Percentiles rank a stretch among this genome's conserved stretches.
Conservation (phyloP, 1,284 basidiomycete genomes). For the Ganoderma lucidum region DNA sequence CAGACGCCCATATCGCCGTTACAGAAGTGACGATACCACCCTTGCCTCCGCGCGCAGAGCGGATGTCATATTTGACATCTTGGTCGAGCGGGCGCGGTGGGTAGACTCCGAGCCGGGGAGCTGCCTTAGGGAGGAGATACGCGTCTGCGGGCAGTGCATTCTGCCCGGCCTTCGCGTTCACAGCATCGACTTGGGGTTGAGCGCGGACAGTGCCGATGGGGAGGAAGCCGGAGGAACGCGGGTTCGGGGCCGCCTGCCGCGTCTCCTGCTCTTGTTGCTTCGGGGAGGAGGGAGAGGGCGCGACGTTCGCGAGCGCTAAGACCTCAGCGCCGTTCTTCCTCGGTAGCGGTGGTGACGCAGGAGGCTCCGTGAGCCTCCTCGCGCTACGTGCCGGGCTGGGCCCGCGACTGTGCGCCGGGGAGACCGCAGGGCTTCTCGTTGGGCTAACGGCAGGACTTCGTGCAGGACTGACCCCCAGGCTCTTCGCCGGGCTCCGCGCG, state of each 20-base stretch:
- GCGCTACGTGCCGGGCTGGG: constrained; percentile 21
- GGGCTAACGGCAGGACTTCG: background rate
- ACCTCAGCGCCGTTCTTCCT: constrained; percentile 7
- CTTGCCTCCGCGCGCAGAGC: constrained; percentile 79
- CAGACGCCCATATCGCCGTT: constrained; percentile 74
- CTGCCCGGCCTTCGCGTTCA: constrained; percentile 11
- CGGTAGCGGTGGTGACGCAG: background rate
- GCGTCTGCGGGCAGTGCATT: constrained; percentile 22
- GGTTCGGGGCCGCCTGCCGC: constrained; percentile 58
- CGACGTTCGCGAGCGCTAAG: background rate
- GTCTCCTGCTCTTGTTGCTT: constrained; percentile 25
- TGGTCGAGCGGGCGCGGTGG: constrained; percentile 49
- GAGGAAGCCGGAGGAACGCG: constrained; percentile 77
- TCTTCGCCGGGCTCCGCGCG: constrained; percentile 7
- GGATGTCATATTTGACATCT: constrained; percentile 73
- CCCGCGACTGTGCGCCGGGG: constrained; percentile 10
- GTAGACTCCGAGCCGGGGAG: constrained; percentile 39
- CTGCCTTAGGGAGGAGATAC: constrained; percentile 25
- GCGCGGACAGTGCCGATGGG: constrained; percentile 60
- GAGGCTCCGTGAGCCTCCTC: background rate
- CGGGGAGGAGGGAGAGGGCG: background rate
- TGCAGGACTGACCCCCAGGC: background rate
- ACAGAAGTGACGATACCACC: constrained; percentile 81
- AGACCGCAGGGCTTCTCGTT: background rate
- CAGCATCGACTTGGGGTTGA: constrained; percentile 6